Conservation (phyloP, 164 flowering plant genomes). For the Stephania japonica region DNA sequence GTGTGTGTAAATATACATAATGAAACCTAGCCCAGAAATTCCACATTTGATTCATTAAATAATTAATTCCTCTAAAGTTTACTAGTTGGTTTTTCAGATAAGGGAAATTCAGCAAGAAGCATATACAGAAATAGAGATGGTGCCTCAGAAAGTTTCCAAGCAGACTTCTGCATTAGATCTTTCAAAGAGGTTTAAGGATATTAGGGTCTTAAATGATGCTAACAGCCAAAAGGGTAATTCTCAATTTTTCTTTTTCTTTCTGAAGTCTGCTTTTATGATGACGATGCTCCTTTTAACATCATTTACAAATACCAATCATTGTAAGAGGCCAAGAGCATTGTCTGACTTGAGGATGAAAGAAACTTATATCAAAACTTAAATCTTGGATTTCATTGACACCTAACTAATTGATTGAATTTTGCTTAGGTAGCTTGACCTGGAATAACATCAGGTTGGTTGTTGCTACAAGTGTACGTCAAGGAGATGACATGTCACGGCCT, state of each 20-base stretch:
- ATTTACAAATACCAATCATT: background rate
- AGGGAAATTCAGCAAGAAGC: constrained; percentile 72
- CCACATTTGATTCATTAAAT: background rate
- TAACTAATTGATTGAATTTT: background rate
- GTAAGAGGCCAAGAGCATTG: background rate
- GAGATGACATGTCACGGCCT: too few relatives aligned
- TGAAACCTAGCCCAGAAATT: background rate
- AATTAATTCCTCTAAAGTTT: background rate
- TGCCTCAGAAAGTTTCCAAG: constrained; percentile 46
- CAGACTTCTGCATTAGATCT: constrained; percentile 77
- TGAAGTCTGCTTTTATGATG: background rate
- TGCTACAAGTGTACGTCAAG: too few relatives aligned
- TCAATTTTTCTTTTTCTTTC: background rate
- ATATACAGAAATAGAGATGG: constrained; percentile 41
- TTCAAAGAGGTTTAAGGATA: constrained; percentile 68
- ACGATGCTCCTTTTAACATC: background rate
- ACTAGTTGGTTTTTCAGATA: constrained; percentile 35
- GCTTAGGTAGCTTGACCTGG: too few relatives aligned
- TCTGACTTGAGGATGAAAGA: background rate
- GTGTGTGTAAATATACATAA: background rate
- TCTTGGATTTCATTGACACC: background rate
- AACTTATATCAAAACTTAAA: background rate
- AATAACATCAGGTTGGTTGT: too few relatives aligned
- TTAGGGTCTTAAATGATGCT: constrained; percentile 56
- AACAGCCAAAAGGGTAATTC: constrained; percentile 61